A percentile compares a stretch with the other conserved stretches of the same genome.
These are phyloP conservation scores for Euptelea pleiosperma DNA, from an alignment of 164 flowering plant species.

Conservation along the genomic window DNA sequence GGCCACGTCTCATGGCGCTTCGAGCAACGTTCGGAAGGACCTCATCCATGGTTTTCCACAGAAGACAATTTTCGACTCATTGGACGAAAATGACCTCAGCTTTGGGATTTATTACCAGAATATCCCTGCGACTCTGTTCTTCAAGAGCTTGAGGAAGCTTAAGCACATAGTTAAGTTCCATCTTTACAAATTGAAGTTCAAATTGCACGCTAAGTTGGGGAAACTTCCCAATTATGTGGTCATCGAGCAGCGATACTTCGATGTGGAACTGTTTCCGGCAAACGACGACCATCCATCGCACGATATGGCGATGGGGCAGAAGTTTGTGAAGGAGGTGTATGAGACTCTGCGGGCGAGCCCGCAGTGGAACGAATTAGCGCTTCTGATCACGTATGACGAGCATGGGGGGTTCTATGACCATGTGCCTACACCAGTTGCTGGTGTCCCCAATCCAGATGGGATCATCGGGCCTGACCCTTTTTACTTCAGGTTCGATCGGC, in stretches of 20 bases:
- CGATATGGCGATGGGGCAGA: slow-evolving; percentile 84
- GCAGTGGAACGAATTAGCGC: slow-evolving; percentile 87
- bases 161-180: slow-evolving; percentile 76
- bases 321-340: slow-evolving; percentile 92
- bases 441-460: slow-evolving; percentile 95
- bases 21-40: slow-evolving; percentile 74
- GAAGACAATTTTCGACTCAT: slow-evolving; percentile 80
- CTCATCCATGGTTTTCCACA: slow-evolving; percentile 85
- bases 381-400: slow-evolving; percentile 91
- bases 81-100: slow-evolving; percentile 69
- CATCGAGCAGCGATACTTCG: slow-evolving; percentile 88
- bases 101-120: slow-evolving; percentile 97
- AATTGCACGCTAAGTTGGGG: slow-evolving; percentile 57
- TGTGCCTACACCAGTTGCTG: slow-evolving; percentile 84
- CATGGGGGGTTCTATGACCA: slow-evolving; percentile 98
- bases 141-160: slow-evolving; percentile 73
- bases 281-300: slow-evolving; percentile 97
- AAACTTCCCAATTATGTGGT: slow-evolving; percentile 83
- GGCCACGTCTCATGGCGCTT: slow-evolving; percentile 88
- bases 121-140: slow-evolving; percentile 84
- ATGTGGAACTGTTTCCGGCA: slow-evolving; percentile 55
- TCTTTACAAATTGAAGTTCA: slow-evolving; percentile 52
- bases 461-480: slow-evolving; percentile 83
- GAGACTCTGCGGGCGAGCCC: slow-evolving; percentile 82
- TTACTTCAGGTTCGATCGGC: slow-evolving; percentile 73